Conservation (phyloP, 1,284 basidiomycete species). For the Apiotrichum montevideense region DNA sequence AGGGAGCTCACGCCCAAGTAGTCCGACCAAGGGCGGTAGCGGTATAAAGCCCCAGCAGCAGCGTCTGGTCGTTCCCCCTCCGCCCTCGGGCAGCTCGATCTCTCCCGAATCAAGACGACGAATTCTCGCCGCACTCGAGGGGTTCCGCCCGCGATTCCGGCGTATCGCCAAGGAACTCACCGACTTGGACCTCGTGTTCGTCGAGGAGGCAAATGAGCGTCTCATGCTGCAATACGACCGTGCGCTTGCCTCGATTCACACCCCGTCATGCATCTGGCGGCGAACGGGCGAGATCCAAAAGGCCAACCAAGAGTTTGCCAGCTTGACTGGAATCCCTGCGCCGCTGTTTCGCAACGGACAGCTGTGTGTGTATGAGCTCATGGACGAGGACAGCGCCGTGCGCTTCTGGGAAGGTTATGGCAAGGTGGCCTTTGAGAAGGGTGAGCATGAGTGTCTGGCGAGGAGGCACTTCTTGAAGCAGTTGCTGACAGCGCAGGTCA, state of each 20-base stretch:
- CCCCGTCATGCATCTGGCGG: constrained; percentile 94
- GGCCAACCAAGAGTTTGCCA: constrained; percentile 71
- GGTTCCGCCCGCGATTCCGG: constrained; percentile 87
- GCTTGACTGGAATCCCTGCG: constrained; percentile 36
- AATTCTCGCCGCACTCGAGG: constrained; percentile 63
- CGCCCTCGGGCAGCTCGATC: constrained; percentile 45
- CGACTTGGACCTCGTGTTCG: constrained; percentile 95
- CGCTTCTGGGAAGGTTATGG: constrained; percentile 92
- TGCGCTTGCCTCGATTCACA: constrained; percentile 90
- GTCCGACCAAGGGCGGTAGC: constrained; percentile 8
- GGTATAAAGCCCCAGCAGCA: not conserved
- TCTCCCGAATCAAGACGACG: constrained; percentile 84
- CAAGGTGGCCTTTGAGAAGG: constrained; percentile 80
- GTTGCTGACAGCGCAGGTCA: constrained; percentile 22
- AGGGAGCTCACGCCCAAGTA: constrained; percentile 3
- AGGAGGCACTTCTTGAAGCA: too few relatives aligned
- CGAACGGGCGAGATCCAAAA: constrained; percentile 98
- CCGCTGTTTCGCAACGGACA: constrained; percentile 55
- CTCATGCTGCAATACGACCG: constrained; percentile 92
- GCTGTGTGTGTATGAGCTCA: constrained; percentile 93
- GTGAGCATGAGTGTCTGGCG: constrained; percentile 25
- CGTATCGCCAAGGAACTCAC: constrained; percentile 82
- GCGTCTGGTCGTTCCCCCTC: constrained; percentile 11
- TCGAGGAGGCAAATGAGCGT: constrained; percentile 95
- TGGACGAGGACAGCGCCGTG: constrained; percentile 91